Conservation (phyloP, 2,329 filamentous ascomycete species). For the Talaromyces sp. region DNA sequence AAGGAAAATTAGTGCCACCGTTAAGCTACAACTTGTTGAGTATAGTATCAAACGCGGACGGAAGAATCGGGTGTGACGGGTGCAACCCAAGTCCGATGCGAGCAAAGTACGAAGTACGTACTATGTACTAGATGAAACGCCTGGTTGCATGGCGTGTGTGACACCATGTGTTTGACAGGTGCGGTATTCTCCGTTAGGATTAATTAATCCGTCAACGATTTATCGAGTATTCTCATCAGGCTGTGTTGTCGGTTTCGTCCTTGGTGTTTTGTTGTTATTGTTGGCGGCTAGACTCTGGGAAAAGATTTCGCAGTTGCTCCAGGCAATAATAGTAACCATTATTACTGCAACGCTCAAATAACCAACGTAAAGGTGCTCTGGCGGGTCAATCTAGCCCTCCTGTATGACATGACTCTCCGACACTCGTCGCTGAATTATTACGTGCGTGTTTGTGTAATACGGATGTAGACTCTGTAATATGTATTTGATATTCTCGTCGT, state of each 20-base stretch:
- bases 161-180: neutral
- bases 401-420: neutral
- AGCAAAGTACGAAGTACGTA: neutral
- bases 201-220: neutral
- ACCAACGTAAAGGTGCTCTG: neutral
- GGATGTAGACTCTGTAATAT: neutral
- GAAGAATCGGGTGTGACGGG: neutral
- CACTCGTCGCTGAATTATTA: neutral
- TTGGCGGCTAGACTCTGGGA: neutral
- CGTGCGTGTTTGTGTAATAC: neutral
- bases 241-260: neutral
- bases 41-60: neutral
- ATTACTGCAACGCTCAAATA: neutral
- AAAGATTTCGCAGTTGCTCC: neutral
- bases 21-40: neutral
- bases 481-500: neutral
- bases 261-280: neutral
- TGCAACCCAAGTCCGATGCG: neutral
- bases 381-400: neutral
- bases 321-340: neutral
- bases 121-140: neutral
- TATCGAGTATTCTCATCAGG: neutral
- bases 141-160: neutral
- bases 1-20: neutral
- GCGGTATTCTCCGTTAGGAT: neutral